Evolutionary conservation across 176 grass and related monocot genomes (phyloP), one percentile per base, ranked within the genome.

Genomic region (Oryza nivara): DNA sequence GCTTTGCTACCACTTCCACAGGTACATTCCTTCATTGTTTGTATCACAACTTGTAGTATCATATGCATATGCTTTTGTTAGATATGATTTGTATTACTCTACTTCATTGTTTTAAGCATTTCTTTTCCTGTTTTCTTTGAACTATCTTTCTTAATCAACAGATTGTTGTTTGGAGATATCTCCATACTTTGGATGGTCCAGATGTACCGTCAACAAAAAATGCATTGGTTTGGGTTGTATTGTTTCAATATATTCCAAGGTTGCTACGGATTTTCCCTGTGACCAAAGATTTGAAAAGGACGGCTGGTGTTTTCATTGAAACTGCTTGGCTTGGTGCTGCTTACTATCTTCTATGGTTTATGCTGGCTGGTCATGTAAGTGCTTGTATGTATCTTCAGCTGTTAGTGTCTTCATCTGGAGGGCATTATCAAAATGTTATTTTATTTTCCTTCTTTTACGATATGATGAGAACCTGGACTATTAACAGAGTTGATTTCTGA

Each of bases 331-430:
- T 93, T 75, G 96, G 96, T 90, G 96, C 93, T 87, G 93, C 91
- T 22, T 98, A 98, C 66, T 98, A 95, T 89, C 91, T 98, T 52
- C 67, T 98, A 41, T 95, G 96, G 91, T 98, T 92, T 90, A 98
- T 98, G 96, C 78, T 98, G 40, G 93, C 93, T 73, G 87, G 93
- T 28, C 96, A 98, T 87, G 96, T 98, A 90, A 90, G 93, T 88
- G 70, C 15, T 20, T 77, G 2, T 84, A 36, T 54, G 46, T 2
- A 30, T 82, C 40, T 81, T 54, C 70, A 80, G 45, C 11, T 65
- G 19, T 67, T 8, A 34, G 44, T 19, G 36, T 47, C 71, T 64
- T 83, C 7, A 66, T 38, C 23, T 20, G 12, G 16, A 23, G 56
- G 40, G 36, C 36, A 44, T 41, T 72, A 70, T 66, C 32, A 15